A percentile compares a stretch with the other conserved stretches of the same genome.
phyloP scores from a whole-genome alignment of 805 yeast species.

The Ogataea salicorniae region DNA sequence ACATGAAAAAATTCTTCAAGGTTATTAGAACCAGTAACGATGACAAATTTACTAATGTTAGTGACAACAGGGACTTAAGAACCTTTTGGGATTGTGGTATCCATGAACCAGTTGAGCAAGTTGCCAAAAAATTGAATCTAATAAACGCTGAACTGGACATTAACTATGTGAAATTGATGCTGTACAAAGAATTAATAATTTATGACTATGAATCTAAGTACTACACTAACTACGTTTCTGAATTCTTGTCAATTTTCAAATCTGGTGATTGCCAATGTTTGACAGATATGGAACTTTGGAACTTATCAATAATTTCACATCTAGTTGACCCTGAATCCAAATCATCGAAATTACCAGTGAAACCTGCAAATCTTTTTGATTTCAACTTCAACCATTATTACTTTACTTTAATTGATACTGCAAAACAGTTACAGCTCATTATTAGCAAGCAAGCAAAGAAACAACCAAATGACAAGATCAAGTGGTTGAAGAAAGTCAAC shows the following conservation, averaged over 20 bases:
- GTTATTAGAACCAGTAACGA: conserved; percentile 13
- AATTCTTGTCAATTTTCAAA: conserved; percentile 9
- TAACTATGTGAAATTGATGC: conserved; percentile 32
- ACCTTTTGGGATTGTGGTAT: conserved; percentile 50
- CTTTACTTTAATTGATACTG: conserved; percentile 19
- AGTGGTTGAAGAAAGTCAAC: background rate
- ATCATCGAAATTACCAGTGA: conserved; percentile 1
- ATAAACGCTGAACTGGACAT: conserved; percentile 23
- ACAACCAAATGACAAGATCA: background rate
- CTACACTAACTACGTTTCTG: conserved; percentile 17
- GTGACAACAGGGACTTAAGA: conserved; percentile 58
- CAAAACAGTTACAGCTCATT: conserved; percentile 15
- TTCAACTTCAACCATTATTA: conserved; percentile 21
- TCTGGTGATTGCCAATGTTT: conserved; percentile 8
- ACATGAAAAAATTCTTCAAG: conserved; percentile 13
- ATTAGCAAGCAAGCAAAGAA: background rate
- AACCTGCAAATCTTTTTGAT: conserved; percentile 11
- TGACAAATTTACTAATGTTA: conserved; percentile 29
- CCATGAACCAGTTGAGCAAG: conserved; percentile 23
- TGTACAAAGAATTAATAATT: conserved; percentile 37
- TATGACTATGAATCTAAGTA: conserved; percentile 27
- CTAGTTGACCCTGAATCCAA: conserved; percentile 4
- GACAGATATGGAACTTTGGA: conserved; percentile 34
- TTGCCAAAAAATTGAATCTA: conserved; percentile 14
- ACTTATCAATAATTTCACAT: conserved; percentile 14